Conservation (phyloP, 2,329 filamentous ascomycete species). For the Fusarium tanahbumbuense region DNA sequence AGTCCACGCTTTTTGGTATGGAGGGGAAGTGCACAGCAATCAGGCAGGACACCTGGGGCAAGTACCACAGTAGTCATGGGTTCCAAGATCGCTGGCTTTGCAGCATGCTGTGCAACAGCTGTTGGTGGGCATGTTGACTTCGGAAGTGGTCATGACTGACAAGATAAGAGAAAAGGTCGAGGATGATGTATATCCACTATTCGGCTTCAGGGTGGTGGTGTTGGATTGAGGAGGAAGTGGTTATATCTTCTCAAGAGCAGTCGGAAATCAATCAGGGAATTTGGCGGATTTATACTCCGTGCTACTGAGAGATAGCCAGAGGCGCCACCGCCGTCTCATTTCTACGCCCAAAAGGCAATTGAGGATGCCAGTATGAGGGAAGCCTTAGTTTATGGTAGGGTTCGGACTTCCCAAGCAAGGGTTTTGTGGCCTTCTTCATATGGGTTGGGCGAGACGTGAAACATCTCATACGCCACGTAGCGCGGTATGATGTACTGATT, state of each 20-base stretch:
- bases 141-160: conserved; percentile 34
- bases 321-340: conserved; percentile 34
- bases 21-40: not conserved
- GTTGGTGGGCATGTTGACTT: conserved; percentile 36
- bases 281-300: conserved; percentile 41
- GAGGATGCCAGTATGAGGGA: conserved; percentile 21
- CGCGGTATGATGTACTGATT: conserved; percentile 30
- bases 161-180: not conserved
- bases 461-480: conserved; percentile 40
- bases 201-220: not conserved
- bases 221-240: conserved; percentile 12
- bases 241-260: conserved; percentile 12
- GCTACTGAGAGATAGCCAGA: conserved; percentile 24
- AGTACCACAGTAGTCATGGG: conserved; percentile 50
- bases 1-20: not conserved
- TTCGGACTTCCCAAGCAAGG: conserved; percentile 21
- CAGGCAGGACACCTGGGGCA: conserved; percentile 46
- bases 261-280: conserved; percentile 23
- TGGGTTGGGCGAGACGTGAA: conserved; percentile 43
- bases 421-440: conserved; percentile 31
- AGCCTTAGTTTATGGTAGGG: conserved; percentile 27
- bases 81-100: conserved; percentile 49
- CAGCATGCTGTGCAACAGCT: conserved; percentile 48
- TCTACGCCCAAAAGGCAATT: conserved; percentile 42
- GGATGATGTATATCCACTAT: conserved; percentile 1